Evolutionary conservation across 2,329 filamentous ascomycete genomes (phyloP).

Genomic region (Colletotrichum zoysiae): DNA sequence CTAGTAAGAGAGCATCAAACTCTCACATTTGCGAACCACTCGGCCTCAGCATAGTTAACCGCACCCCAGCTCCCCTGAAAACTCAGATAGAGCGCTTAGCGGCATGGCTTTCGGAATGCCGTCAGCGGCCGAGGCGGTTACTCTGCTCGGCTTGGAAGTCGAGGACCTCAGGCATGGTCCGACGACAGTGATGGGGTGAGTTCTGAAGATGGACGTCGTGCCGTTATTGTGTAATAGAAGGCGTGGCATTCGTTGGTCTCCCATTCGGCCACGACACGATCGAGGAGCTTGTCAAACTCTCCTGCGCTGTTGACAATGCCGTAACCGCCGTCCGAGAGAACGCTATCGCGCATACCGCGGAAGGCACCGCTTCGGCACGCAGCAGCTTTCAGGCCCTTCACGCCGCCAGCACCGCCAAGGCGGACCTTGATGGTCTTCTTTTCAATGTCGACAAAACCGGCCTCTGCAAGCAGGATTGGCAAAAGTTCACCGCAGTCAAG

Average conservation of each 20-base stretch:
- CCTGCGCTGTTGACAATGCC: neutral
- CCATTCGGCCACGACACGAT: neutral
- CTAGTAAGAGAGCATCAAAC: neutral
- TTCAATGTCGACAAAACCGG: neutral
- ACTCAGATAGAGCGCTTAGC: neutral
- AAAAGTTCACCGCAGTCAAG: slow-evolving; percentile 6
- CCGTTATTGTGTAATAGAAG: slow-evolving; percentile 7
- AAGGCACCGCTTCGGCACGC: slow-evolving; percentile 5
- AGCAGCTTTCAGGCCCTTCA: neutral
- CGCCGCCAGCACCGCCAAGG: neutral
- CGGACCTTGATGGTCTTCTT: neutral
- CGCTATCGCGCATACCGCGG: slow-evolving; percentile 12
- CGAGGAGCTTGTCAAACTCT: slow-evolving; percentile 1
- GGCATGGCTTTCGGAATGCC: neutral
- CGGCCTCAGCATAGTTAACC: neutral
- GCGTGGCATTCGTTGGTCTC: slow-evolving; percentile 8
- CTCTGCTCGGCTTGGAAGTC: neutral
- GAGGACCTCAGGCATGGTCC: neutral
- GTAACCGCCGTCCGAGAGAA: neutral
- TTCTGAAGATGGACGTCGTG: neutral
- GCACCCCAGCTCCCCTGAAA: neutral
- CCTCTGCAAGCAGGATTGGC: neutral
- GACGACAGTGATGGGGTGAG: neutral
- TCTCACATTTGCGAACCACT: neutral
- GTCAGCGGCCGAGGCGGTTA: no score